These are phyloP conservation scores for Vigna radiata DNA, from an alignment of 306 rosid species.

Conservation along the genomic window DNA sequence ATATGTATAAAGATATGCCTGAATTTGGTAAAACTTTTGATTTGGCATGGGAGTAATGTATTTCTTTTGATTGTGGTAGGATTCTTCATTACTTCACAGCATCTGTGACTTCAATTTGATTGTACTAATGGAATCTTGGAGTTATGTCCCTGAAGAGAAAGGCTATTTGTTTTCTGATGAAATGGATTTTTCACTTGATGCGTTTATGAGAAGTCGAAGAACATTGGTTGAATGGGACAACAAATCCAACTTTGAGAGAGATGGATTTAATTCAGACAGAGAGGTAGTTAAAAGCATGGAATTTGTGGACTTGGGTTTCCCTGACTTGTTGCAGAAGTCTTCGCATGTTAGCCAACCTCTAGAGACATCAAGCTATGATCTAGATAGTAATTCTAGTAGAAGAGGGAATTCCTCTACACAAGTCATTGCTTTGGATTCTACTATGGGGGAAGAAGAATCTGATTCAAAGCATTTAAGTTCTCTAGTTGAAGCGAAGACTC, in stretches of 20 bases:
- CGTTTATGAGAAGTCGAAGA: constrained; percentile 59
- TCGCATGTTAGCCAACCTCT: constrained; percentile 46
- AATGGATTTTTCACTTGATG: constrained; percentile 65
- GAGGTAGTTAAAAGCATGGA: constrained; percentile 60
- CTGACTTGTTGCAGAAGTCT: constrained; percentile 57
- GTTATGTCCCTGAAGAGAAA: constrained; percentile 65
- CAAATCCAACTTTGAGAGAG: constrained; percentile 54
- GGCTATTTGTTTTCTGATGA: constrained; percentile 64
- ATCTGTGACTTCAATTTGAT: constrained; percentile 41
- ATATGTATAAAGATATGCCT: constrained; percentile 16
- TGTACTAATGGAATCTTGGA: constrained; percentile 78
- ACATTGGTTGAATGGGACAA: constrained; percentile 63
- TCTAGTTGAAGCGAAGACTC: constrained; percentile 49
- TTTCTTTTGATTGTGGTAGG: constrained; percentile 52
- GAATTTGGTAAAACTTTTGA: constrained; percentile 26
- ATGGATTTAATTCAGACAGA: constrained; percentile 53
- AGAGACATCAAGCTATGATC: constrained; percentile 56
- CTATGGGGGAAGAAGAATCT: constrained; percentile 61
- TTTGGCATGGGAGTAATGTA: constrained; percentile 43
- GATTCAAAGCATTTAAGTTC: constrained; percentile 57
- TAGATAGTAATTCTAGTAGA: constrained; percentile 52
- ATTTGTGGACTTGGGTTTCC: constrained; percentile 62
- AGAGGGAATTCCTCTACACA: constrained; percentile 58
- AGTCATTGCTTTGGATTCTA: constrained; percentile 62
- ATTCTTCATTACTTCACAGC: constrained; percentile 29